These are phyloP conservation scores for Ustilago nuda DNA, from an alignment of 1,284 basidiomycete genomes.

Conservation along the genomic window DNA sequence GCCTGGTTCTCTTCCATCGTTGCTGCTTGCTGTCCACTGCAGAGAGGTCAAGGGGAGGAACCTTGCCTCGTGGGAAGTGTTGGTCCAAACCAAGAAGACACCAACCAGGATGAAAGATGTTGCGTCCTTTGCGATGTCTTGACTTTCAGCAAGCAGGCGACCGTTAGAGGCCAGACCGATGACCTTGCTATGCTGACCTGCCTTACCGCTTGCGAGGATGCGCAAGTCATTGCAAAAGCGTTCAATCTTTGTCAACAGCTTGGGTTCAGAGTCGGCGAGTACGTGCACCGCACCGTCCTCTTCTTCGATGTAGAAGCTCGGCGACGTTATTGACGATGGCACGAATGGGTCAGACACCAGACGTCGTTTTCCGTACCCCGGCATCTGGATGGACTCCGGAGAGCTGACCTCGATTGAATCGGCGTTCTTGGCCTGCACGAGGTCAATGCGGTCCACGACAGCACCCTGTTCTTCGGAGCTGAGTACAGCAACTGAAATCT, in stretches of 20 bases:
- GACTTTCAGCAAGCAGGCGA: slow-evolving; percentile 75
- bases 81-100: slow-evolving; percentile 87
- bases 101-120: slow-evolving; percentile 86
- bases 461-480: slow-evolving; percentile 18
- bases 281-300: slow-evolving; percentile 31
- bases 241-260: slow-evolving; percentile 33
- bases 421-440: slow-evolving; percentile 9
- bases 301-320: slow-evolving; percentile 40
- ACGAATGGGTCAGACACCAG: slow-evolving; percentile 41
- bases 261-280: background rate
- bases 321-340: slow-evolving; percentile 12
- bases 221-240: slow-evolving; percentile 43
- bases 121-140: slow-evolving; percentile 74
- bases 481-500: slow-evolving; percentile 44
- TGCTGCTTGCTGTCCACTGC: slow-evolving; percentile 14
- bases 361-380: slow-evolving; percentile 23
- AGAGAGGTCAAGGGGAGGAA: slow-evolving; percentile 76
- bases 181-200: slow-evolving; percentile 17
- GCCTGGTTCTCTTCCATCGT: slow-evolving; percentile 10
- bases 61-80: slow-evolving; percentile 81
- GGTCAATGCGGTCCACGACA: slow-evolving; percentile 13
- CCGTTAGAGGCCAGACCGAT: slow-evolving; percentile 78
- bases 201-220: slow-evolving; percentile 22
- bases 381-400: background rate
- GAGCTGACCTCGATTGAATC: slow-evolving; percentile 5